Base-by-base conservation (phyloP, 192 early-diverging fungal genomes). In the Umbelopsis sp. region DNA sequence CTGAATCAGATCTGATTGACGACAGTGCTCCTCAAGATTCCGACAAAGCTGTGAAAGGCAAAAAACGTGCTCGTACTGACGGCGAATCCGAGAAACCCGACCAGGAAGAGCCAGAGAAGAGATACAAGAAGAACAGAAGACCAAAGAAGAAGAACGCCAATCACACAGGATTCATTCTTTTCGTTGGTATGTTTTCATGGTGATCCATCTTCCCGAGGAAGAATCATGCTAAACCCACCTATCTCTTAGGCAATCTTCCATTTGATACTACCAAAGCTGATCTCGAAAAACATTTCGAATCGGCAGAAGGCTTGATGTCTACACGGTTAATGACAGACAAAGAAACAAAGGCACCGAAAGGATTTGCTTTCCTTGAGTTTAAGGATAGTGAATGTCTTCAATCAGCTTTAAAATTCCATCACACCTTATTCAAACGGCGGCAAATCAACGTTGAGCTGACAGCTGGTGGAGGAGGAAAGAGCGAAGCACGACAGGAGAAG, bases 361-460 rank as follows among this genome's bases (percentile, higher is more conserved):
- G 90, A 2, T 92, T 90, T 78, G 89, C 90, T 22, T 92, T 92
- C 80, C 77, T 88, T 35, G 90, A 92, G 74, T 87, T 92, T 66
- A 81, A 75, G 15, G 77, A 49, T 16, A 71, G 30, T n/a, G 27
- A n/a, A 51, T 73, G 25, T 46, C 45, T 46, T 44, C 75, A 87
- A 78, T 86, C 81, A 75, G 88, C 86, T 51, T 73, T 91, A 13
- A 85, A 79, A 41, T 91, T 88, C 70, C 86, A 91, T 70, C 87
- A 89, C 67, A 79, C 81, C 16, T 67, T 79, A 49, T 79, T 91
- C 67, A 87, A 85, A n/a, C 75, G 82, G 51, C 79, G 87, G 72
- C 86, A 87, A 45, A 89, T 91, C 64, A 92, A 89, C 71, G 88
- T 92, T 41, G 90, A 92, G 73, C 69, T 92, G 64, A 92, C 90